A percentile compares a stretch with the other conserved stretches of the same genome.
Evolutionary conservation across 202 grass and related monocot species (phyloP).

Genomic region (Dendrocalamus latiflorus): DNA sequence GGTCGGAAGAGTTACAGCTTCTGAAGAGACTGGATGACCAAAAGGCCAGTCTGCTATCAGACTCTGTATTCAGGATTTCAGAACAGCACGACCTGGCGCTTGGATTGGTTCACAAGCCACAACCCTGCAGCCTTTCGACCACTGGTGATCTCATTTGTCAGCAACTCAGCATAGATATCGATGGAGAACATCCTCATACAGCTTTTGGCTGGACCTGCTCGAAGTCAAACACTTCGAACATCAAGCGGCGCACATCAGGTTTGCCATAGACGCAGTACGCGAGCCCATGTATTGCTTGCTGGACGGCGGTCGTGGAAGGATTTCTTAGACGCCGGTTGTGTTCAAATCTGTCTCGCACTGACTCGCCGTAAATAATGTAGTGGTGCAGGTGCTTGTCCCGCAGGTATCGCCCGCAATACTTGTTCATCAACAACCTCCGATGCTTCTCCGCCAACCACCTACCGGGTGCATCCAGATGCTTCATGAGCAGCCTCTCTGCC

Average conservation of each 20-base stretch:
- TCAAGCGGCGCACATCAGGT: slow-evolving; percentile 78
- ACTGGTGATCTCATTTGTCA: neutral
- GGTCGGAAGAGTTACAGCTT: neutral
- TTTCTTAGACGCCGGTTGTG: slow-evolving; percentile 85
- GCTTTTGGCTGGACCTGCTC: slow-evolving; percentile 91
- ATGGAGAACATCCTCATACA: slow-evolving; percentile 42
- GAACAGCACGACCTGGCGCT: neutral
- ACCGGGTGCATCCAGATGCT: slow-evolving; percentile 92
- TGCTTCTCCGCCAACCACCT: slow-evolving; percentile 91
- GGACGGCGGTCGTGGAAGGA: slow-evolving; percentile 82
- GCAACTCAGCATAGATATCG: neutral
- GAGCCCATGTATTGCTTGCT: slow-evolving; percentile 86
- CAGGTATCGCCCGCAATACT: slow-evolving; percentile 85
- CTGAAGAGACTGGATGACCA: neutral
- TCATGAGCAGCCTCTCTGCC: slow-evolving; percentile 95
- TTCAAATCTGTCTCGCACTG: slow-evolving; percentile 74
- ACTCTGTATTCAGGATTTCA: neutral
- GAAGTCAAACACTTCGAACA: slow-evolving; percentile 96
- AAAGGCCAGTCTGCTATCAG: neutral
- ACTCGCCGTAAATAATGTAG: slow-evolving; percentile 77
- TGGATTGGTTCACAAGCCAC: neutral
- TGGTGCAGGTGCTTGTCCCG: slow-evolving; percentile 85
- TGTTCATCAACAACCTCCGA: slow-evolving; percentile 85
- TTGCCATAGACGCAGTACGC: slow-evolving; percentile 86
- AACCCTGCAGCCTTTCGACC: neutral